These are phyloP conservation scores for Leishmania arabica DNA, from an alignment of 208 protist species.

Conservation along the genomic window DNA sequence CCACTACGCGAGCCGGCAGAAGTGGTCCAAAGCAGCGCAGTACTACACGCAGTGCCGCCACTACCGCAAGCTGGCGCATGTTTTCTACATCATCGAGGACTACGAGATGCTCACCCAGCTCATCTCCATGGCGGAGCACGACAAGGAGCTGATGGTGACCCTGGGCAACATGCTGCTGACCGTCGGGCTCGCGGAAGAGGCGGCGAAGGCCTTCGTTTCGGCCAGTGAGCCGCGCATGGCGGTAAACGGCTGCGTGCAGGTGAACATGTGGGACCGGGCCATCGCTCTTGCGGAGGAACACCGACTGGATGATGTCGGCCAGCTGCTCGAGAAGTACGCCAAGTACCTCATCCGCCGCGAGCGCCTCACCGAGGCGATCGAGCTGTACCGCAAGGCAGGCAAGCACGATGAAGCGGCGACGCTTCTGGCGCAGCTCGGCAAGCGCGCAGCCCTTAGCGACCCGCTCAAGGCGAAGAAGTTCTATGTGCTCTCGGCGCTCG, in stretches of 20 bases:
- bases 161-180: constrained; percentile 92
- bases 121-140: constrained; percentile 85
- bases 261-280: constrained; percentile 94
- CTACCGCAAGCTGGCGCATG: constrained; percentile 86
- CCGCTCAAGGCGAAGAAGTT: constrained; percentile 95
- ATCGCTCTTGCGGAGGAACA: constrained; percentile 91
- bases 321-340: constrained; percentile 91
- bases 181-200: constrained; percentile 91
- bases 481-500: constrained; percentile 95
- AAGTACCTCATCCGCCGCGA: constrained; percentile 88
- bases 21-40: constrained; percentile 95
- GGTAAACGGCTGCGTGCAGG: constrained; percentile 94
- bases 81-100: constrained; percentile 94
- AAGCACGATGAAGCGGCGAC: constrained; percentile 93
- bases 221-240: constrained; percentile 86
- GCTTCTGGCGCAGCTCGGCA: constrained; percentile 89
- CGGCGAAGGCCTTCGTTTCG: constrained; percentile 90
- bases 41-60: constrained; percentile 95
- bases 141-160: constrained; percentile 83
- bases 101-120: constrained; percentile 91
- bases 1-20: constrained; percentile 94
- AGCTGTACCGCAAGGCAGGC: constrained; percentile 96
- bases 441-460: constrained; percentile 72
- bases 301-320: constrained; percentile 80
- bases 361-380: constrained; percentile 94